Base-by-base conservation (phyloP, 1,284 basidiomycete species). In the Sanghuangporus weigelae region DNA sequence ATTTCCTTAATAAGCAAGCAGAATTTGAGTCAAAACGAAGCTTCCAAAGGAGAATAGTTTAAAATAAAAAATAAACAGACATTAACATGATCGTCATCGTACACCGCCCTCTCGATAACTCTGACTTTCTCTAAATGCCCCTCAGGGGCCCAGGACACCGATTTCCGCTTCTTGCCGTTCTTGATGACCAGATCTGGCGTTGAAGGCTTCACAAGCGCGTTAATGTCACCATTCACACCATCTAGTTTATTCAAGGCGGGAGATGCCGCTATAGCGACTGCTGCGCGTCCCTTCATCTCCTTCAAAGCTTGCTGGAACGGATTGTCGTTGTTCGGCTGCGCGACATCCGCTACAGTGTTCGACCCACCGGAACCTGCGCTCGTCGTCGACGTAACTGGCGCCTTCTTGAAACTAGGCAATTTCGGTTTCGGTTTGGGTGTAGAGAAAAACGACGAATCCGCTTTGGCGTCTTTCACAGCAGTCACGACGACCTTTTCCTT, bases 361-460 rank as follows among this genome's bases (percentile, higher is more conserved):
- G 81, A 83, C 76, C 85, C 85, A 49, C 75, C 74, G 16, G 53
- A 23, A 2, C 40, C 38, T 16, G 26, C 5, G 3, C 26, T 31
- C 26, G 26, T 42, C 10, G 58, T 23, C 10, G 53, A 21, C 46
- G 72, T 66, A 7, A 72, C 63, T 23, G 72, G 74, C 5, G 86
- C 83, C 73, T 92, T 92, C 78, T 88, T 92, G 78, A 92, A 92
- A 63, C 82, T 89, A 7, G 90, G 90, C 31, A 92, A 77, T 73
- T 86, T 89, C 46, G 87, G 83, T 71, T 91, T 92, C n/a, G 85
- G 82, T 71, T 92, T 92, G 7, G 90, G 87, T 49, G 87, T 86
- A 60, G 90, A 92, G 74, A 93, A 93, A 75, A 93, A 93, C 1
- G 89, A 90, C 46, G 86, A 87, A 72, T 93, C 91, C 14, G 89